Base-by-base conservation (phyloP, 371 early-diverging fungal species). In the Rhizoclosmatium hyalinum region DNA sequence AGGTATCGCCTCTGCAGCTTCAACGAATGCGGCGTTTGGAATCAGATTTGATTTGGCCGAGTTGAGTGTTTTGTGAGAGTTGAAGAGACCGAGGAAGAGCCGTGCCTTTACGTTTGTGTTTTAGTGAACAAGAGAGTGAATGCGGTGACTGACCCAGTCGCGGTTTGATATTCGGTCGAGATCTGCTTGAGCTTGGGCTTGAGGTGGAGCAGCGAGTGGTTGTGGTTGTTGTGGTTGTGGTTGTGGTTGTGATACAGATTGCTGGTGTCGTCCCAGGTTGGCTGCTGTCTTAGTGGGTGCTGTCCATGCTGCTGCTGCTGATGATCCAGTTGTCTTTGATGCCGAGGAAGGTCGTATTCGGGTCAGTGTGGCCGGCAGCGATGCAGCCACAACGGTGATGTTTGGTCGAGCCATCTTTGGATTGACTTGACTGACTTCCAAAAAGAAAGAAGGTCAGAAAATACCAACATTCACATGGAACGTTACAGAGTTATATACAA, bases 401-500 rank as follows among this genome's bases (percentile, higher is more conserved):
- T 32, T 6, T 8, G 17, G 21, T 6, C 58, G 21, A 21, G 21
- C 6, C 58, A 58, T 58, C n/a, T 58, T 32, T 1, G 58, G 6
- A 21, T 58, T 58, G 17, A 17, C 32, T 6, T 58, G 8, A 6
- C 32, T 19, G 58, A 58, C 8, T 19, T 17, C 6, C 10, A 21
- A 58, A 58, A 58, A 58, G 8, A 58, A 58, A 17, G 17, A 50
- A 12, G 6, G 12, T 50, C 50, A 50, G 17, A 17, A 45, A 32
- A 32, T 32, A 32, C 32, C 32, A 64, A 64, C 24, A 64, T 42
- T 24, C 24, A 50, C 10, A 73, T 73, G 73, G 73, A 73, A 21
- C n/a, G 57, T 14, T 73, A 65, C 73, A 64, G 53, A 21, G 55
- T 73, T 55, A 64, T 73, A 6, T 47, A 32, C 46, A 65, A 75